Evolutionary conservation across 306 rosid species (phyloP).

Genomic region (Hippophae tibetana): DNA sequence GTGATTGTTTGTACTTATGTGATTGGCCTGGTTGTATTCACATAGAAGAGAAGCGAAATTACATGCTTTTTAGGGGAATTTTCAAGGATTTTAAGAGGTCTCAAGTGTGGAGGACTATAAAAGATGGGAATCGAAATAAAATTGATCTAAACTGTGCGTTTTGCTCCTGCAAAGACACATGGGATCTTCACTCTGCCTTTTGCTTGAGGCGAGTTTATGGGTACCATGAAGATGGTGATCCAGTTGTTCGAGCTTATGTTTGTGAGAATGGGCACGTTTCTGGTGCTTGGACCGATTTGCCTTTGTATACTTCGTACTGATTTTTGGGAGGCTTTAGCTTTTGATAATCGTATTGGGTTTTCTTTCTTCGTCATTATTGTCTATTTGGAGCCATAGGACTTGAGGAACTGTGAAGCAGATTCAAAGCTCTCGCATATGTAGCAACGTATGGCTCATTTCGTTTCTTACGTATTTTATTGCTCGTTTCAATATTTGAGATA

Average conservation of each 20-base stretch:
- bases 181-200: slow-evolving; percentile 90
- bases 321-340: no score
- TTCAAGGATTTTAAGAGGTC: slow-evolving; percentile 73
- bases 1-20: slow-evolving; percentile 64
- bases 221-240: slow-evolving; percentile 88
- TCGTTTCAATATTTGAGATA: no score
- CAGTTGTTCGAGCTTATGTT: slow-evolving; percentile 85
- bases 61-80: slow-evolving; percentile 72
- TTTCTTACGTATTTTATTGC: no score
- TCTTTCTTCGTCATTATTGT: no score
- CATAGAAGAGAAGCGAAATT: slow-evolving; percentile 69
- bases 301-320: slow-evolving; percentile 41
- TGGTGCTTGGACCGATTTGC: slow-evolving; percentile 95
- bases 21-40: slow-evolving; percentile 95
- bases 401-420: no score
- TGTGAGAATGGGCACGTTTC: slow-evolving; percentile 95
- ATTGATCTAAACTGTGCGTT: slow-evolving; percentile 66
- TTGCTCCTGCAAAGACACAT: slow-evolving; percentile 52
- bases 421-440: no score
- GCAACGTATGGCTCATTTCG: no score
- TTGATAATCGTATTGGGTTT: no score
- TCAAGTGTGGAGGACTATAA: slow-evolving; percentile 74
- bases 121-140: slow-evolving; percentile 51
- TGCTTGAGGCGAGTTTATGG: slow-evolving; percentile 69
- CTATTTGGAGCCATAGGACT: no score